Base-by-base conservation (phyloP, 495 filamentous ascomycete species). In the Sporormia fimetaria region DNA sequence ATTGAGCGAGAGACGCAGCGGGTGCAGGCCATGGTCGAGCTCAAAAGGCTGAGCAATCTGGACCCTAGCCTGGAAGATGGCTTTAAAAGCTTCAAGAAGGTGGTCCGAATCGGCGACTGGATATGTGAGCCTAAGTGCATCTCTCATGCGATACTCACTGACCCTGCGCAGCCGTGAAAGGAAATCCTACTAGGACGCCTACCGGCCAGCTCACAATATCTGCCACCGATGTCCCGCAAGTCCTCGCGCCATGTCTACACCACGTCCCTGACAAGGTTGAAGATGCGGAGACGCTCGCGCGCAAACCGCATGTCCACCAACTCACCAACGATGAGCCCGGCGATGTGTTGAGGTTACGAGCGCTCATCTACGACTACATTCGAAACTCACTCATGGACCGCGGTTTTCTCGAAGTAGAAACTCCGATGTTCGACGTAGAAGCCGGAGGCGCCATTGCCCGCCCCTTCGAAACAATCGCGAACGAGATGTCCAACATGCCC, bases 391-490 rank as follows among this genome's bases (percentile, higher is more conserved):
- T 98, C 35, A 55, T 78, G 26, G 68, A 76, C 17, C 63, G 73
- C 8, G 68, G 70, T 16, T 94, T 94, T 49, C 66, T 85, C 43
- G 83, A 95, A 59, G 83, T 96, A 21, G 80, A 78, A 48, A 98
- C 90, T 1, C 90, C 90, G 6, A 83, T 96, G 29, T 66, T 98
- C 16, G 76, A 78, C 1, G 71, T 74, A 18, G 65, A 69, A 26
- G 83, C 84, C 9, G 78, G 85, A 41, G 90, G 90, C 21, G 90
- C 90, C 14, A 67, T 75, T 31, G 90, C 90, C 22, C 76, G 83
- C 23, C 84, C 90, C 4, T 98, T 98, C 57, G 63, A 72, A 37
- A 94, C 86, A 0, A 58, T 64, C 18, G 74, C 83, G 2, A 79
- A 73, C 2, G 83, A 83, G 39, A 78, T 87, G 35, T 65, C 74